Evolutionary conservation across 768 basidiomycete genomes (phyloP), one percentile per base, ranked within the genome.

Genomic region (Cystofilobasidium ferigula): DNA sequence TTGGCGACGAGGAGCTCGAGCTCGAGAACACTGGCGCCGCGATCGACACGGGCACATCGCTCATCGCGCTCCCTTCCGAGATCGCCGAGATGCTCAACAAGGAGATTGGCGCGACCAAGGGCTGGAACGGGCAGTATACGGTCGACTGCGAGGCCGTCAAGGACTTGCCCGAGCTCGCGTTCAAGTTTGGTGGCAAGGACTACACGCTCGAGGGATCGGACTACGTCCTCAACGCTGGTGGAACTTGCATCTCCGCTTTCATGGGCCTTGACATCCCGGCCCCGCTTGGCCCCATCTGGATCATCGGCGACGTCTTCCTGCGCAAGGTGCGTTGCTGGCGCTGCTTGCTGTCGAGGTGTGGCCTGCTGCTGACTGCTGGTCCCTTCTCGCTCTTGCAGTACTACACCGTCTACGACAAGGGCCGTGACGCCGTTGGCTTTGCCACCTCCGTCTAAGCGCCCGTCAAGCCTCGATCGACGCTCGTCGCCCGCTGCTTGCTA

Each of bases 61-160:
- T 68, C 61, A 62, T 68, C 42, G 63, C 57, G 22, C 30, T 61
- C 3, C 20, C 42, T 28, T 32, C 42, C 64, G 94, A 98, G 73
- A 82, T 98, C 62, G 93, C 95, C 61, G 95, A 99, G 80, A 89
- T 99, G 89, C 80, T 99, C 72, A 98, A 99, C 74, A 74, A 74
- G 66, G 75, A 76, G 70, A 95, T 99, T 61, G 95, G 95, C 67
- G 94, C 94, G 18, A 87, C 83, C 78, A 89, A 86, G 74, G 84
- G 86, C 1, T 98, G 93, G 93, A 95, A 88, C 74, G 95, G 94
- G 45, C 94, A 97, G 62, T 95, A 94, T 74, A 84, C 84, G 30
- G 80, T 99, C 69, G 89, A 92, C 70, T 98, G 95, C 76, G 78
- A 83, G 68, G 90, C 83, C 73, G 86, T 98, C 69, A 80, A 88